Base-by-base conservation (phyloP, 257 asterid genomes). In the Paraleonurus japonicus region DNA sequence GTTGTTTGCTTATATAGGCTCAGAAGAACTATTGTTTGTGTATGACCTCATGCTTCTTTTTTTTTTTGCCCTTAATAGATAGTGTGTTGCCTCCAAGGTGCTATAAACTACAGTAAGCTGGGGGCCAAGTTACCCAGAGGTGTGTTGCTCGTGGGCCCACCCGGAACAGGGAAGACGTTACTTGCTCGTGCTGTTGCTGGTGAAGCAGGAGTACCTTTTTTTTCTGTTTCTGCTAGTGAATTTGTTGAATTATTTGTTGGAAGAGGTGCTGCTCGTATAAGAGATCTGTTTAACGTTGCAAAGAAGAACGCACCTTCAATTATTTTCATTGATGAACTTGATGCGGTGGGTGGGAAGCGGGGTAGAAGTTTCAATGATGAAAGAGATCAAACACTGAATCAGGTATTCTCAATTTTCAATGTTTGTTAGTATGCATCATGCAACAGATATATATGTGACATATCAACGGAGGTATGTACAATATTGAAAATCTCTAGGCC, bases 141-240 rank as follows among this genome's bases (percentile, higher is more conserved):
- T 0, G 95, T 95, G 76, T 88, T 95, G 54, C 97, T 95, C 16
- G 97, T 92, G n/a, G 99, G 99, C 41, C 99, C 98, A 27, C 99
- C 99, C 13, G 99, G 98, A 62, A 91, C 98, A 3, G 96, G 99
- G 23, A 95, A 95, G 81, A 92, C 98, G 2, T 82, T 95, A 63
- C 83, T 95, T 50, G 99, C 97, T 68, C 98, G 98, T 70, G 99
- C 99, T 27, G 99, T 95, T 57, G 97, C 97, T 51, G 99, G 98
- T 70, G 97, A 95, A 83, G 96, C 99, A 13, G 95, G 95, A 37
- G 93, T 95, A 3, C 99, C 99, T 2, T 95, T 95, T 72, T 95
- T 84, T 76, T 83, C 98, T 4, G 99, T 95, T 82, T 92, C 97
- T 45, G 99, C 99, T 16, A 95, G 99, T 81, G 98, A 95, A 75